Conservation (phyloP, 169 alveolate genomes). For the Plasmodium vivax region DNA sequence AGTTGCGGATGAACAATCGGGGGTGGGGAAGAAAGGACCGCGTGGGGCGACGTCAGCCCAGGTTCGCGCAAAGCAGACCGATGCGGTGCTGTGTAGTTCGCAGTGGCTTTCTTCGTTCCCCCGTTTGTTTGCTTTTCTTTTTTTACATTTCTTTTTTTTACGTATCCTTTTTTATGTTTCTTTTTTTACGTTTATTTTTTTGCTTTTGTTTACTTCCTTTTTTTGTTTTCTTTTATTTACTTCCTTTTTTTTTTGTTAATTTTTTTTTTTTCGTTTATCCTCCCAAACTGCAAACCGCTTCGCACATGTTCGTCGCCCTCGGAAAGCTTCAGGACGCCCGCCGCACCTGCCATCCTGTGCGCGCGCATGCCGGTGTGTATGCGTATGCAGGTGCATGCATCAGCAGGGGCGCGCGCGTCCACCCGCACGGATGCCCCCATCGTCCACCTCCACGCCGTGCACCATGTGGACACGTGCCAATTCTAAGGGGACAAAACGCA, state of each 20-base stretch:
- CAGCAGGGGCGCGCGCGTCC: neutral
- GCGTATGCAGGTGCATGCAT: neutral
- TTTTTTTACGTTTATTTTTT: no score
- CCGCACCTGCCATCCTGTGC: slow-evolving; percentile 46
- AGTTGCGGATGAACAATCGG: neutral
- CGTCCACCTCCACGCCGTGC: neutral
- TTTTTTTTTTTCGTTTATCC: neutral
- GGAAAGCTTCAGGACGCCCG: neutral
- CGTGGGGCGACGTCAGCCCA: neutral
- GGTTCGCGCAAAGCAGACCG: neutral
- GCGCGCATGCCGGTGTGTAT: neutral
- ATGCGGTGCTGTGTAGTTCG: neutral
- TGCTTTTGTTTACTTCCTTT: neutral
- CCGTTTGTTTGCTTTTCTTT: neutral
- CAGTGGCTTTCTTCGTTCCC: neutral
- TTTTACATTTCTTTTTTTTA: no score
- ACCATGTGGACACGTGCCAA: neutral
- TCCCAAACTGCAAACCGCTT: neutral
- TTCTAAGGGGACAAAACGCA: neutral
- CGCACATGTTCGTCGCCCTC: neutral
- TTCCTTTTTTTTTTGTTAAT: neutral
- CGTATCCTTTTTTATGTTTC: no score
- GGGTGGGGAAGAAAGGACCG: neutral
- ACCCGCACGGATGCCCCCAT: neutral
- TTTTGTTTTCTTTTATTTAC: neutral